Percentiles rank a stretch among this genome's conserved stretches.
Conservation (phyloP, 2,329 filamentous ascomycete species). For the Lachnellula subtilissima region DNA sequence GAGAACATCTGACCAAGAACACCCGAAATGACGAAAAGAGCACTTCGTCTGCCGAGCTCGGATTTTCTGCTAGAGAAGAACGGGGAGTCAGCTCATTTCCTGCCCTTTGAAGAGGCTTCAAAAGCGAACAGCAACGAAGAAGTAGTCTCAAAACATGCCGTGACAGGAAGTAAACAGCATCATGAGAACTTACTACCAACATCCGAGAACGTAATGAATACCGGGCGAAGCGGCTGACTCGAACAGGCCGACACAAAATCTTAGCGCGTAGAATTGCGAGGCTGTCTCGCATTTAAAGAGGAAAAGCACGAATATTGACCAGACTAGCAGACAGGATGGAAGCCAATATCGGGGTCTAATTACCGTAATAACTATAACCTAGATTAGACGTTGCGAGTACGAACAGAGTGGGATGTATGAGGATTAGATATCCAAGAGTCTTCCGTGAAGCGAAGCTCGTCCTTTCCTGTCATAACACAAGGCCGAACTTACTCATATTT, state of each 20-base stretch:
- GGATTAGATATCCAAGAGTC: too few relatives aligned
- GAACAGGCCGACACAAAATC: slow-evolving; percentile 20
- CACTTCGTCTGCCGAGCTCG: slow-evolving; percentile 38
- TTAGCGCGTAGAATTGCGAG: slow-evolving; percentile 25
- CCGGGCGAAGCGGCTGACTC: slow-evolving; percentile 41
- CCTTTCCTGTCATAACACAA: too few relatives aligned
- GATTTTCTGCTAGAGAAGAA: slow-evolving; percentile 23
- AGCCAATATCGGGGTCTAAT: slow-evolving; percentile 38
- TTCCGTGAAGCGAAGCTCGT: too few relatives aligned
- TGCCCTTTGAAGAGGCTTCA: too few relatives aligned
- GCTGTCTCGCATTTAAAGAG: slow-evolving; percentile 36
- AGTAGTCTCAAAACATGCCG: too few relatives aligned
- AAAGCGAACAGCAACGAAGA: too few relatives aligned
- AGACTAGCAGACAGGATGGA: slow-evolving; percentile 34
- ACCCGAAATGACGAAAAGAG: slow-evolving; percentile 35
- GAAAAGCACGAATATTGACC: slow-evolving; percentile 16
- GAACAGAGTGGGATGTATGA: too few relatives aligned
- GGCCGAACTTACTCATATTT: slow-evolving; percentile 31
- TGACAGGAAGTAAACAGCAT: too few relatives aligned
- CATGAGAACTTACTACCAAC: slow-evolving; percentile 33
- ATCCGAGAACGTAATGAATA: slow-evolving; percentile 35
- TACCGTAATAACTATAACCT: slow-evolving; percentile 32
- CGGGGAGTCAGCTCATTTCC: too few relatives aligned
- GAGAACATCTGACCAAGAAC: slow-evolving; percentile 37
- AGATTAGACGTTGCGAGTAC: too few relatives aligned